Conservation (phyloP, 148 eudicot species). For the Camellia japonica region DNA sequence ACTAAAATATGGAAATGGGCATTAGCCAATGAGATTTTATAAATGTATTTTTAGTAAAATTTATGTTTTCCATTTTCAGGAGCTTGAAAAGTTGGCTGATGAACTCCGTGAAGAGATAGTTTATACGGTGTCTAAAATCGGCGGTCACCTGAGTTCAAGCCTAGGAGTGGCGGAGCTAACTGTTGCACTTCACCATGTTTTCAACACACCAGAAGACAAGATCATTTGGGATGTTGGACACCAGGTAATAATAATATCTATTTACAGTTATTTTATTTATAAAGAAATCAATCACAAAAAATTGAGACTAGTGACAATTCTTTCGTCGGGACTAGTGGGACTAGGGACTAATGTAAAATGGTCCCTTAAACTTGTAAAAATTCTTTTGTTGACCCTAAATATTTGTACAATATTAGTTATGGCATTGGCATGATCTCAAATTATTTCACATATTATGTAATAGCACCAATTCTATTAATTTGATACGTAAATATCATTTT, state of each 20-base stretch:
- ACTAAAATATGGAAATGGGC: too few relatives aligned
- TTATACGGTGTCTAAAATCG: slow-evolving; percentile 31
- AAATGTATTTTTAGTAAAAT: background rate
- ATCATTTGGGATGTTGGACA: slow-evolving; percentile 47
- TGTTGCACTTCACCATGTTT: slow-evolving; percentile 38
- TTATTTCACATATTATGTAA: too few relatives aligned
- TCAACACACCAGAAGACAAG: slow-evolving; percentile 35
- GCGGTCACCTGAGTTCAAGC: slow-evolving; percentile 41
- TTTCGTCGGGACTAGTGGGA: too few relatives aligned
- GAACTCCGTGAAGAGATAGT: slow-evolving; percentile 36
- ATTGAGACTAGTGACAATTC: too few relatives aligned
- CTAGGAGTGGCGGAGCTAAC: slow-evolving; percentile 39
- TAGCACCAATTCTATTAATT: too few relatives aligned
- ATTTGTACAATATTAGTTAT: too few relatives aligned
- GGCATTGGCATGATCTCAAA: too few relatives aligned
- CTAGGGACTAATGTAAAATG: too few relatives aligned
- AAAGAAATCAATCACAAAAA: too few relatives aligned
- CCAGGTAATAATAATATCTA: slow-evolving; percentile 23
- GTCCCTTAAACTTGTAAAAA: too few relatives aligned
- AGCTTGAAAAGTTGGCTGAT: slow-evolving; percentile 28
- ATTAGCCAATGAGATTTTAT: background rate
- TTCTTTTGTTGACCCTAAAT: too few relatives aligned
- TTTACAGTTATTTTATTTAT: background rate
- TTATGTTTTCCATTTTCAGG: slow-evolving; percentile 14
- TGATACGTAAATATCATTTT: too few relatives aligned